Base-by-base conservation (phyloP, 441 rosid species). In the Theobroma grandiflorum region DNA sequence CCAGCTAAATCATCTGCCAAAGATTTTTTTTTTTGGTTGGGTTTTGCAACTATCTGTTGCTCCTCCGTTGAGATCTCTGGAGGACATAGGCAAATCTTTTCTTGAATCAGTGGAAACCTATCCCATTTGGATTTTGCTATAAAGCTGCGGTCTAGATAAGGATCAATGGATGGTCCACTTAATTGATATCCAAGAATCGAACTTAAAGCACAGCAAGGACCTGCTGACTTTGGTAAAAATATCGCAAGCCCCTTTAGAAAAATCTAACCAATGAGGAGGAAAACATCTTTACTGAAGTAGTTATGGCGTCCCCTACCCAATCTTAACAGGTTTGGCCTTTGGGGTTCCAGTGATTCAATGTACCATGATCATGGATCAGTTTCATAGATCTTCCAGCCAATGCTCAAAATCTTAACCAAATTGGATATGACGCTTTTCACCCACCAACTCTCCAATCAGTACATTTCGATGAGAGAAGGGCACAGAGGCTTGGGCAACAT, bases 131-230 rank as follows among this genome's bases (percentile, higher is more conserved):
- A 70, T 72, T 37, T 10, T 70, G 33, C 12, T 53, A 37, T 0
- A 35, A 73, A 73, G n/a, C 37, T 73, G 40, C 78, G 15, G 2
- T 43, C 2, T 74, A 42, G 55, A 74, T 59, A 58, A 42, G 78
- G 78, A 59, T 74, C 26, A 42, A 22, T 12, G 18, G 33, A 3
- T 26, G 68, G 67, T 26, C 67, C 66, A 42, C 67, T 59, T 2
- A 16, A 42, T 74, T n/a, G 47, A 72, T 49, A 20, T 8, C 42
- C 11, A 16, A 10, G 58, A n/a, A 26, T 16, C 59, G 45, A 49
- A 63, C 16, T 26, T 16, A 14, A 14, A 66, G 10, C 62, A 65
- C 16, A 33, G 69, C 42, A 9, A 62, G 10, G 37, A 50, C 18
- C 55, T 8, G 67, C 55, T 74, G 80, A 59, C 57, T 50, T 9